Conservation (phyloP, 2,329 filamentous ascomycete genomes). For the Dissoconium aciculare region DNA sequence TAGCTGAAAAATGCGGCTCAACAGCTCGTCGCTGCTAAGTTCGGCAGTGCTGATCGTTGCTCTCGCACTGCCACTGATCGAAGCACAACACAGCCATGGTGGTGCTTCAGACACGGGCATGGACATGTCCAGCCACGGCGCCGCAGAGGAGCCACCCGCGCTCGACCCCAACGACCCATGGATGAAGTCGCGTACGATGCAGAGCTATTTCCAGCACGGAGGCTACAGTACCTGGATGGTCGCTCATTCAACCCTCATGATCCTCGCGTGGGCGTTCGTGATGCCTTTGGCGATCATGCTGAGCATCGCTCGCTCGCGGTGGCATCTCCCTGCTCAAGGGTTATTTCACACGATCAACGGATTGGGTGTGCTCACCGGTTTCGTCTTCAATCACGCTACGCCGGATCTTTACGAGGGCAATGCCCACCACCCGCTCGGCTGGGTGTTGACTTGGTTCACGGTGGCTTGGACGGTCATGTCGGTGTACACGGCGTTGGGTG, state of each 20-base stretch:
- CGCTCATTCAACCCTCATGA: conserved; percentile 56
- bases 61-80: conserved; percentile 25
- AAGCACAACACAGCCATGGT: conserved; percentile 22
- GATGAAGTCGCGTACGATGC: conserved; percentile 7
- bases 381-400: conserved; percentile 64
- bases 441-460: conserved; percentile 62
- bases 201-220: conserved; percentile 44
- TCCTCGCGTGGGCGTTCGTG: conserved; percentile 55
- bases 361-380: conserved; percentile 49
- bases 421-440: conserved; percentile 76
- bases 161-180: conserved; percentile 19
- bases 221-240: conserved; percentile 44
- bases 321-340: conserved; percentile 55
- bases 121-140: conserved; percentile 12
- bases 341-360: conserved; percentile 30
- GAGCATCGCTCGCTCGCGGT: conserved; percentile 63
- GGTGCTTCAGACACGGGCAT: conserved; percentile 21
- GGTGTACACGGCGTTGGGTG: conserved; percentile 43
- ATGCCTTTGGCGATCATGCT: conserved; percentile 73
- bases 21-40: no score
- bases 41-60: conserved; percentile 30
- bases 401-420: conserved; percentile 79
- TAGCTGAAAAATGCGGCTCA: no score
- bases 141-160: not conserved
- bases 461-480: conserved; percentile 55